These are phyloP conservation scores for Gastrolobium villosum DNA, from an alignment of 306 rosid species.

Conservation along the genomic window DNA sequence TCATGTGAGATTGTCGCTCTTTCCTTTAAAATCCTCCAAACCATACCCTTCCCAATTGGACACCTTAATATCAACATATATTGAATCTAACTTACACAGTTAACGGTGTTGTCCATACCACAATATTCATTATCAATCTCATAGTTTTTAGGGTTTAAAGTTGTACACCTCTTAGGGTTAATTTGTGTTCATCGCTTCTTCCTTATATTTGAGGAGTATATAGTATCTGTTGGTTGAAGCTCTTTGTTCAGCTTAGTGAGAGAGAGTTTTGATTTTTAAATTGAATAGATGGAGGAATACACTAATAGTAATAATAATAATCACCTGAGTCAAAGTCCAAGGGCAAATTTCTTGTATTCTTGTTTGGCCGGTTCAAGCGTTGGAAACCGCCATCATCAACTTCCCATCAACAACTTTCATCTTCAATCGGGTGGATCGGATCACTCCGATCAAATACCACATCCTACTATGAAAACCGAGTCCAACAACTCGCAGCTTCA, in stretches of 20 bases:
- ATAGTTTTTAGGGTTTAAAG: constrained; percentile 41
- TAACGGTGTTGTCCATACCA: constrained; percentile 10
- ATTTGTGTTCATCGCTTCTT: constrained; percentile 40
- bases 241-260: neutral
- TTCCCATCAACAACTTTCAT: constrained; percentile 64
- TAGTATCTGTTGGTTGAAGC: neutral
- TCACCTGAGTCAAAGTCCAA: constrained; percentile 54
- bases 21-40: neutral
- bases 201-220: no score
- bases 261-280: neutral
- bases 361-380: constrained; percentile 23
- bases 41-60: neutral
- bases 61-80: neutral
- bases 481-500: constrained; percentile 67
- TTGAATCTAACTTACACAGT: neutral
- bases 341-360: constrained; percentile 83
- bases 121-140: constrained; percentile 2
- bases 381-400: constrained; percentile 28
- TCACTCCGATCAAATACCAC: constrained; percentile 56
- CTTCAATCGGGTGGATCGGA: constrained; percentile 71
- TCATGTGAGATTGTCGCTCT: neutral
- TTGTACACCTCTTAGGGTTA: constrained; percentile 38
- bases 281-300: constrained; percentile 69
- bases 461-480: constrained; percentile 71
- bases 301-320: constrained; percentile 42